These are phyloP conservation scores for Macrolepiota fuliginosa DNA, from an alignment of 768 basidiomycete species.

Conservation along the genomic window DNA sequence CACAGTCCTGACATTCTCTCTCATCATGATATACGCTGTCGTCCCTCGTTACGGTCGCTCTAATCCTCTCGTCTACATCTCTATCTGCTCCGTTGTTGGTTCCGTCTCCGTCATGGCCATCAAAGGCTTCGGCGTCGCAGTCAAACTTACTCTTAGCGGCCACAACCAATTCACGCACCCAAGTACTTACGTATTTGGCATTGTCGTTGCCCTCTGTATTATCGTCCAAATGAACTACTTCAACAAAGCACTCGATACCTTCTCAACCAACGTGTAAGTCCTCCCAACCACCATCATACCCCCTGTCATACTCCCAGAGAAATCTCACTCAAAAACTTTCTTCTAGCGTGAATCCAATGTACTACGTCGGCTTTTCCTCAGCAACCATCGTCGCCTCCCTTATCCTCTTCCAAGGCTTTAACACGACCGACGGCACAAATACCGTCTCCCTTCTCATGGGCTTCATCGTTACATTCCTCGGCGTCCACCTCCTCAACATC, in stretches of 20 bases:
- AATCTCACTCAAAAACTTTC: neutral
- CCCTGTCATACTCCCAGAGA: slow-evolving; percentile 3
- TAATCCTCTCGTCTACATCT: slow-evolving; percentile 90
- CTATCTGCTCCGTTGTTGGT: slow-evolving; percentile 94
- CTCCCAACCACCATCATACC: neutral
- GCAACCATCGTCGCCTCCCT: slow-evolving; percentile 92
- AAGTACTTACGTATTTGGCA: slow-evolving; percentile 94
- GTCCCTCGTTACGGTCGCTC: slow-evolving; percentile 84
- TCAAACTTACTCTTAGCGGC: slow-evolving; percentile 90
- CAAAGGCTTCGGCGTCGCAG: slow-evolving; percentile 96
- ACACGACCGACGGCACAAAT: slow-evolving; percentile 79
- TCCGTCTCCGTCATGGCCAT: slow-evolving; percentile 98
- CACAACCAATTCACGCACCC: slow-evolving; percentile 94
- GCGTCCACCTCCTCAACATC: slow-evolving; percentile 91
- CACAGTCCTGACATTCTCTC: slow-evolving; percentile 74
- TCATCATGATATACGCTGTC: slow-evolving; percentile 85
- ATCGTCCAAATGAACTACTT: slow-evolving; percentile 94
- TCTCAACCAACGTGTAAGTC: slow-evolving; percentile 95
- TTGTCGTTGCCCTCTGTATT: slow-evolving; percentile 81
- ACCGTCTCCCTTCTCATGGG: slow-evolving; percentile 87
- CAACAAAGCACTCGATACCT: slow-evolving; percentile 96
- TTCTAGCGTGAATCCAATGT: slow-evolving; percentile 90
- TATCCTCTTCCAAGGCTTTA: slow-evolving; percentile 97
- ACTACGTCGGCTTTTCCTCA: slow-evolving; percentile 95
- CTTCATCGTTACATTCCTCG: slow-evolving; percentile 91